Percentiles rank a stretch among this genome's conserved stretches.
phyloP scores from a whole-genome alignment of 2,329 filamentous ascomycete genomes.

The Pseudogymnoascus sp. region DNA sequence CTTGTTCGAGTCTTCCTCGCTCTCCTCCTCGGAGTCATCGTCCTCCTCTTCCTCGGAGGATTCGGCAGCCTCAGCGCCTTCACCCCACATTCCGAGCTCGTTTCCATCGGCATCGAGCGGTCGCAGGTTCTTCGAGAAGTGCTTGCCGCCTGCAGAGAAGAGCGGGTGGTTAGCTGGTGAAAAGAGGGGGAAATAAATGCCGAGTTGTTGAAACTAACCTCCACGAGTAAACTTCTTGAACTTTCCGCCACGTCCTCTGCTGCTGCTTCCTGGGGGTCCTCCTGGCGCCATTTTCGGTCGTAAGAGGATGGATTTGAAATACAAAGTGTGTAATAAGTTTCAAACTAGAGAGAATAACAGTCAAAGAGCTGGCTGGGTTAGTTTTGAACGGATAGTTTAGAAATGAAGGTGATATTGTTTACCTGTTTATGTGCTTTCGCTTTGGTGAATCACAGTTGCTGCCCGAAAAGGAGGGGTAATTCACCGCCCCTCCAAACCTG shows the following conservation, averaged over 20 bases:
- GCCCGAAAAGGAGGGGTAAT: slow-evolving; percentile 9
- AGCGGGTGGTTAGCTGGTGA: slow-evolving; percentile 17
- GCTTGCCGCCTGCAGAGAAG: slow-evolving; percentile 65
- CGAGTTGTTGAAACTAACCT: slow-evolving; percentile 46
- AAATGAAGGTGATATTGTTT: slow-evolving; percentile 8
- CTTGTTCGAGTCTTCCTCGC: slow-evolving; percentile 39
- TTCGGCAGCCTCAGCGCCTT: slow-evolving; percentile 54
- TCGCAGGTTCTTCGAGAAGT: slow-evolving; percentile 86
- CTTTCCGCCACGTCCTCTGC: slow-evolving; percentile 78
- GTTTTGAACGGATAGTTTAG: neutral
- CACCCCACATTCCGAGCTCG: slow-evolving; percentile 53
- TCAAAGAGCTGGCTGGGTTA: neutral
- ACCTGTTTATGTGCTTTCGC: slow-evolving; percentile 1
- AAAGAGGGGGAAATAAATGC: neutral
- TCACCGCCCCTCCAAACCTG: slow-evolving; percentile 7
- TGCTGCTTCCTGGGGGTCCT: slow-evolving; percentile 30
- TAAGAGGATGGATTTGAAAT: slow-evolving; percentile 11
- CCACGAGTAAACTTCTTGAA: slow-evolving; percentile 89
- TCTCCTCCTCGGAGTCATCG: slow-evolving; percentile 41
- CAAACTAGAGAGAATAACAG: neutral
- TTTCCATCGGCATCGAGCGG: slow-evolving; percentile 86
- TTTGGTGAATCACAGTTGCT: slow-evolving; percentile 10
- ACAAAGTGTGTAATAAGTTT: slow-evolving; percentile 11
- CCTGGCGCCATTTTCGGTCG: slow-evolving; percentile 42
- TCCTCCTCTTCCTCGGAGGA: slow-evolving; percentile 44